phyloP scores from a whole-genome alignment of 1,284 basidiomycete genomes.

The Cryptococcus sp. region DNA sequence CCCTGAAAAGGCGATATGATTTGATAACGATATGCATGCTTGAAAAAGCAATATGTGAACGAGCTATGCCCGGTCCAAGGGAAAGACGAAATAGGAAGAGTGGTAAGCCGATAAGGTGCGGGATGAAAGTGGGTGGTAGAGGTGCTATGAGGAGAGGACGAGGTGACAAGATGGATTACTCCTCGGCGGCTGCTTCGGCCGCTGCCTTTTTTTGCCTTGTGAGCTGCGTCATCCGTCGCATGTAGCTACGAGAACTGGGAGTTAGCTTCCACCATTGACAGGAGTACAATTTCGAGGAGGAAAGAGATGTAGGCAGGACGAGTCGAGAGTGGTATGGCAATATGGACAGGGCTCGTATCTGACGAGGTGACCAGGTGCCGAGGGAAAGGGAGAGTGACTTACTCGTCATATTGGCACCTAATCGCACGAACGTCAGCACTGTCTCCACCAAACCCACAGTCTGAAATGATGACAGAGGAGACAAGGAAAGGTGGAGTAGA shows the following conservation, averaged over 20 bases:
- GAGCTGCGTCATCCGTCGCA: constrained; percentile 79
- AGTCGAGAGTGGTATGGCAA: neutral
- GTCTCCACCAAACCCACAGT: no score
- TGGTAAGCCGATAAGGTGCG: no score
- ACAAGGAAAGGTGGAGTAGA: constrained; percentile 8
- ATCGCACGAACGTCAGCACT: neutral
- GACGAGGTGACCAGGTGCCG: neutral
- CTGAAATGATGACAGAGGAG: constrained; percentile 5
- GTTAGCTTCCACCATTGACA: neutral
- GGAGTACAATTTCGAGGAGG: neutral
- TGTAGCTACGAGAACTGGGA: constrained; percentile 65
- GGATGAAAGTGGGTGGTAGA: no score
- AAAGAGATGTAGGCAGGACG: neutral
- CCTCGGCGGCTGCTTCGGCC: constrained; percentile 58
- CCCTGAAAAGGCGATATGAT: no score
- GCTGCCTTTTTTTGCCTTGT: constrained; percentile 69
- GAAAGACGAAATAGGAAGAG: no score
- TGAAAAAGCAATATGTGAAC: no score
- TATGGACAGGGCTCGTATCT: neutral
- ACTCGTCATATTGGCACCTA: constrained; percentile 91
- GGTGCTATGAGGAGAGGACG: no score
- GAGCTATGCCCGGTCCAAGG: no score
- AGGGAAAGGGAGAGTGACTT: constrained; percentile 42
- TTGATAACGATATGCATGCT: no score
- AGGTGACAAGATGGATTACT: constrained; percentile 23